Evolutionary conservation across 2,329 filamentous ascomycete species (phyloP).

Genomic region (Talaromyces atroroseus): DNA sequence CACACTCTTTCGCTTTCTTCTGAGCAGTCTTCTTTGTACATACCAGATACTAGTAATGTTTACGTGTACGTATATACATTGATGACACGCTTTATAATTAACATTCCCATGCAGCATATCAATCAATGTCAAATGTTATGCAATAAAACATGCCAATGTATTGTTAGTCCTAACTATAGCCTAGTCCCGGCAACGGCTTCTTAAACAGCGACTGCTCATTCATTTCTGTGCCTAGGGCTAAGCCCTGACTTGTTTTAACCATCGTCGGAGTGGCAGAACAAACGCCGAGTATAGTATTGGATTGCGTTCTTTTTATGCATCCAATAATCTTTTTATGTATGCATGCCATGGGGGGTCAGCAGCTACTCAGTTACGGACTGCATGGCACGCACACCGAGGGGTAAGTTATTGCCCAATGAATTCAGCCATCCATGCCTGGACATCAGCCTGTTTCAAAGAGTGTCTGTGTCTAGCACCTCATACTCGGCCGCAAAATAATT

Average conservation of each 20-base stretch:
- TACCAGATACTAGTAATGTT: not conserved
- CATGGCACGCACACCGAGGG: not conserved
- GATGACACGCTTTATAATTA: not conserved
- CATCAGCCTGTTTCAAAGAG: not conserved
- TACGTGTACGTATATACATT: not conserved
- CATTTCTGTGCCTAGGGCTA: not conserved
- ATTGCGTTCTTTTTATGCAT: not conserved
- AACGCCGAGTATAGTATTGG: not conserved
- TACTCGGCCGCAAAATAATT: too few relatives aligned
- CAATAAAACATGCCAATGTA: not conserved
- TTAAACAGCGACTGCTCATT: too few relatives aligned
- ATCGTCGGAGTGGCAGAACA: not conserved
- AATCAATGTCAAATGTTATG: not conserved
- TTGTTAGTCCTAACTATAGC: too few relatives aligned
- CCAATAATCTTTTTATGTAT: not conserved
- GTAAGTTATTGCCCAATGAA: not conserved
- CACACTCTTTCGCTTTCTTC: not conserved
- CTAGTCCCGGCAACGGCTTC: too few relatives aligned
- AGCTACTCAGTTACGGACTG: not conserved
- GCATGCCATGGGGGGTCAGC: not conserved
- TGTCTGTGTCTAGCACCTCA: not conserved
- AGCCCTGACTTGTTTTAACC: not conserved
- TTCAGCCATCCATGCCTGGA: not conserved
- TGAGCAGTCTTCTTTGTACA: not conserved
- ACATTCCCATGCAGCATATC: not conserved